Conservation (phyloP, 2,329 filamentous ascomycete species). For the Colletotrichum melonis region DNA sequence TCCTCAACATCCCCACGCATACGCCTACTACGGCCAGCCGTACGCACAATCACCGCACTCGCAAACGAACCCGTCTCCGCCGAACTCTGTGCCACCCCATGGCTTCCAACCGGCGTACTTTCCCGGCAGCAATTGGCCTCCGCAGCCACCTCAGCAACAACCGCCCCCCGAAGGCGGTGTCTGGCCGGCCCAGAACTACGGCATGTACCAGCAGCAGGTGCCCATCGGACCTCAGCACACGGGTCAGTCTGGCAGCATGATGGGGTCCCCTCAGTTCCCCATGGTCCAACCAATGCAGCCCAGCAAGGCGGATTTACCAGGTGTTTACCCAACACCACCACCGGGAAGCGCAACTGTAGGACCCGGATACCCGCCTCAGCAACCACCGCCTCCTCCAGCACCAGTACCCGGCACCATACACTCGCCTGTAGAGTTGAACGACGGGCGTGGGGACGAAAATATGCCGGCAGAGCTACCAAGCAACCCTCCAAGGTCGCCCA, state of each 20-base stretch:
- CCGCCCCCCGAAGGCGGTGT: conserved; percentile 31
- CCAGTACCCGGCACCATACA: conserved; percentile 11
- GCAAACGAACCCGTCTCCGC: conserved; percentile 27
- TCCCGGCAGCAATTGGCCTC: conserved; percentile 28
- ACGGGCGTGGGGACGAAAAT: conserved; percentile 21
- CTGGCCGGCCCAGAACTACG: conserved; percentile 36
- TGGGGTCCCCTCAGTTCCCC: conserved; percentile 35
- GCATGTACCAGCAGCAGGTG: conserved; percentile 37
- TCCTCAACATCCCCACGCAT: conserved; percentile 29
- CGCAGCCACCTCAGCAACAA: conserved; percentile 20
- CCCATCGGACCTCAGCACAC: conserved; percentile 37
- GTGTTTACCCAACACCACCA: conserved; percentile 22
- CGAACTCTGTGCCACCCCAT: conserved; percentile 28
- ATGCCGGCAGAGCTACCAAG: conserved; percentile 35
- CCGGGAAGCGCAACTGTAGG: conserved; percentile 16
- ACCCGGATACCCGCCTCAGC: conserved; percentile 4
- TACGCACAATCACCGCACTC: conserved; percentile 33
- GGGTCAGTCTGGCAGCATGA: conserved; percentile 25
- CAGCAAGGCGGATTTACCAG: conserved; percentile 29
- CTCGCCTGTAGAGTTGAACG: conserved; percentile 32
- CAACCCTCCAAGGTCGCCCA: conserved; percentile 30
- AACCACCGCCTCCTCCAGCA: neutral
- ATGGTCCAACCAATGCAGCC: conserved; percentile 33
- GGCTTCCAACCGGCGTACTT: conserved; percentile 31
- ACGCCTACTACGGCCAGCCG: conserved; percentile 33